Base-by-base conservation (phyloP, 1,284 basidiomycete genomes). In the Sporisorium sorghi region DNA sequence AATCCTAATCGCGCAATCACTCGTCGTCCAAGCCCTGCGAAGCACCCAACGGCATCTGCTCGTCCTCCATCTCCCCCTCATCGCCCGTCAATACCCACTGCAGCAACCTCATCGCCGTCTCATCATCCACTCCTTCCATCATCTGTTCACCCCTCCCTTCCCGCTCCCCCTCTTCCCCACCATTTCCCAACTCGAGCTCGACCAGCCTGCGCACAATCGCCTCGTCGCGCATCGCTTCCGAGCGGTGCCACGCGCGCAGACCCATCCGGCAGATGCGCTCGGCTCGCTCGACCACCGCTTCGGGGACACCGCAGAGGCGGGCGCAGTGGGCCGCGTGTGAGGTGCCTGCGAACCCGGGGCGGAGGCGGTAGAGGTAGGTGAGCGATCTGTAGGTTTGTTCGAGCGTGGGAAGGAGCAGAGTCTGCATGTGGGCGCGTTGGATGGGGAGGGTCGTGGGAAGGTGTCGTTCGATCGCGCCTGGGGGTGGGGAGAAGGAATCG, bases 261-360 rank as follows among this genome's bases (percentile, higher is more conserved):
- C 67, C 67, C 8, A 58, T 39, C 1, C 57, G 17, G 24, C 48
- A 43, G 21, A 75, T 70, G 0, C 50, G 54, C 19, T 61, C 59
- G 6, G 73, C 73, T 12, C 67, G 58, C 28, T 67, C 54, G 3
- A 75, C 67, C 2, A 75, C 73, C 3, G 47, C 42, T 19, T 63
- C 53, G 28, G 73, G 73, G 1, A 75, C 73, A 8, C 73, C 73
- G 57, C 73, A 71, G 24, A 71, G 49, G 23, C 61, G 56, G 5
- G 73, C 73, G 35, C 73, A 75, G 60, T 75, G 73, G 33, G 49
- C 49, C 11, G 73, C 73, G 26, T 70, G 63, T 12, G 66, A 70
- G 0, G 63, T 59, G 40, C 63, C 49, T 0, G 73, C 67, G 19
- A 75, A 70, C 1, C 73, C 73, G 17, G 67, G 62, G 7, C 56